phyloP scores from a whole-genome alignment of 768 basidiomycete genomes.

The Dendrothele bispora region DNA sequence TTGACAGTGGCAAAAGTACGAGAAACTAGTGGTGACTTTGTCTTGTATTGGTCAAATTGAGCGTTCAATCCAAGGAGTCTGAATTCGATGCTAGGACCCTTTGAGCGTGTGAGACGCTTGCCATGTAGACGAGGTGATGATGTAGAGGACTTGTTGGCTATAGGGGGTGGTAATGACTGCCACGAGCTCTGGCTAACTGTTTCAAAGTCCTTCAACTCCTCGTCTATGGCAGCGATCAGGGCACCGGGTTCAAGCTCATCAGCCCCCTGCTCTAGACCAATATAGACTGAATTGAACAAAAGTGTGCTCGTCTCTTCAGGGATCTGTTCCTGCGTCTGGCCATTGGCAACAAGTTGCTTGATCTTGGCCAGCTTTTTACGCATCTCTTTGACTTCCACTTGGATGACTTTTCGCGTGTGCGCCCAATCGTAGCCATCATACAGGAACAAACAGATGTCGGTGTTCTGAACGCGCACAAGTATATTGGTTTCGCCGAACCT shows the following conservation, averaged over 20 bases:
- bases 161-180: slow-evolving; percentile 73
- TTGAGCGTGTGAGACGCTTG: slow-evolving; percentile 70
- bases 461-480: slow-evolving; percentile 57
- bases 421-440: slow-evolving; percentile 97
- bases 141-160: slow-evolving; percentile 40
- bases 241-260: slow-evolving; percentile 74
- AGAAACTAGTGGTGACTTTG: slow-evolving; percentile 57
- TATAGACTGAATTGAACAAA: slow-evolving; percentile 92
- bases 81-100: slow-evolving; percentile 82
- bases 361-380: slow-evolving; percentile 85
- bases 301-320: slow-evolving; percentile 72
- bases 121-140: slow-evolving; percentile 46
- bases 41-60: slow-evolving; percentile 65
- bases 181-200: slow-evolving; percentile 83
- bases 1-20: slow-evolving; percentile 65
- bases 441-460: slow-evolving; percentile 67
- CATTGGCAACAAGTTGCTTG: slow-evolving; percentile 85
- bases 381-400: slow-evolving; percentile 86
- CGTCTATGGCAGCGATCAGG: slow-evolving; percentile 89
- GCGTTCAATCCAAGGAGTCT: slow-evolving; percentile 61
- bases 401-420: slow-evolving; percentile 81
- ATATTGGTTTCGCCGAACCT: slow-evolving; percentile 49
- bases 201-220: slow-evolving; percentile 78
- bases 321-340: slow-evolving; percentile 80
- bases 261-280: slow-evolving; percentile 81